Percentiles rank a stretch among this genome's conserved stretches.
Conservation (phyloP, 768 basidiomycete species). For the Termitomyces sp. region DNA sequence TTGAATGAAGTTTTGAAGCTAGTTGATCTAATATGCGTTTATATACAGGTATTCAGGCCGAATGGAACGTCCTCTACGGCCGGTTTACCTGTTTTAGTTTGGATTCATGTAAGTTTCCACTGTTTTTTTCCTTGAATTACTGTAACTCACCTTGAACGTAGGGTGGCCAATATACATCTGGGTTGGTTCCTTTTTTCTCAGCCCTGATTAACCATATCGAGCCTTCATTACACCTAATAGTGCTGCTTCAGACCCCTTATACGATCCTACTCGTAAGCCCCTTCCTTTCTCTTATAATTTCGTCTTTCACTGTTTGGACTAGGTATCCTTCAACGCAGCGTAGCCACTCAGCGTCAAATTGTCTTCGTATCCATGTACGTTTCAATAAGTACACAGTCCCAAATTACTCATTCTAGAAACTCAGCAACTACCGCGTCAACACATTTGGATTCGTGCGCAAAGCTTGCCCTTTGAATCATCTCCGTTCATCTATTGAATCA, state of each 20-base stretch:
- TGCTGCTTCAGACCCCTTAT: slow-evolving; percentile 33
- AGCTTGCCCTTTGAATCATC: neutral
- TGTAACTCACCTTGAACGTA: slow-evolving; percentile 13
- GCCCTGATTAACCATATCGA: neutral
- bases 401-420: neutral
- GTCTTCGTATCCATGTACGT: slow-evolving; percentile 50
- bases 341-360: slow-evolving; percentile 43
- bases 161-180: slow-evolving; percentile 47
- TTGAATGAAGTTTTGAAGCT: neutral
- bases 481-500: neutral
- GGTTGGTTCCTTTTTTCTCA: slow-evolving; percentile 22
- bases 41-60: slow-evolving; percentile 33
- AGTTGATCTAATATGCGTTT: neutral
- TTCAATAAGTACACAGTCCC: neutral
- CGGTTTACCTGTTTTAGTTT: slow-evolving; percentile 33
- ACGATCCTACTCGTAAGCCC: slow-evolving; percentile 44
- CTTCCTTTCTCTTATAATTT: neutral
- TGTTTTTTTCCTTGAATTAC: neutral
- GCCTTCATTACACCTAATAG: slow-evolving; percentile 19
- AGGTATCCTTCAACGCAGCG: slow-evolving; percentile 49
- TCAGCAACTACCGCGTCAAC: slow-evolving; percentile 55
- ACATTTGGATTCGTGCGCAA: slow-evolving; percentile 52
- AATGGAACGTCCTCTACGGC: slow-evolving; percentile 19
- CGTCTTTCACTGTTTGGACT: neutral
- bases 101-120: slow-evolving; percentile 31